Percentiles rank a stretch among this genome's conserved stretches.
These are phyloP conservation scores for Phytophthora fragariaefolia DNA, from an alignment of 352 stramenopile genomes.

Conservation along the genomic window DNA sequence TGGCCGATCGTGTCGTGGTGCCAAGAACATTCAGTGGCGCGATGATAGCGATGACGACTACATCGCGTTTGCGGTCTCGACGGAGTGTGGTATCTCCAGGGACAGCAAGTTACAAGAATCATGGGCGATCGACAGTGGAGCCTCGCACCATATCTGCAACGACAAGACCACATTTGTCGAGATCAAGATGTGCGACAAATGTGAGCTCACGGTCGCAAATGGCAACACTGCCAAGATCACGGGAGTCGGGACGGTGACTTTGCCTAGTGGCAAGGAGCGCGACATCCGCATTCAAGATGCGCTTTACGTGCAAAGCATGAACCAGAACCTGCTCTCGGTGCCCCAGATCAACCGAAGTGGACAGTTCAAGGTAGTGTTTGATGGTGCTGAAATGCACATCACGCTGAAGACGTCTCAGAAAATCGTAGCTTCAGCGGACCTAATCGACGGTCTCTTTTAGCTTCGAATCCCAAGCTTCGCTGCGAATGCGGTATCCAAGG, in stretches of 20 bases:
- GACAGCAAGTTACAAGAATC: background rate
- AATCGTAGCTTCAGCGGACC: conserved; percentile 21
- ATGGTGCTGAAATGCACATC: conserved; percentile 20
- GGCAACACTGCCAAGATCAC: background rate
- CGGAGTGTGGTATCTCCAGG: conserved; percentile 8
- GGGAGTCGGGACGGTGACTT: background rate
- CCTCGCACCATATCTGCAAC: background rate
- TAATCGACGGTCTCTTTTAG: conserved; percentile 29
- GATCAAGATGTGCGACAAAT: background rate
- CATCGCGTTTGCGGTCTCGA: conserved; percentile 23
- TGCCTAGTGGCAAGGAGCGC: background rate
- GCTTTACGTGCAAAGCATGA: conserved; percentile 20
- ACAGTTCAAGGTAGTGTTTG: conserved; percentile 28
- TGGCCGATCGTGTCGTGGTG: too few species aligned
- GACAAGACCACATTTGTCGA: background rate
- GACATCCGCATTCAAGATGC: conserved; percentile 17
- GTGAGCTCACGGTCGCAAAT: background rate
- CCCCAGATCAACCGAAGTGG: conserved; percentile 26
- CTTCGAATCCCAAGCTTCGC: conserved; percentile 5
- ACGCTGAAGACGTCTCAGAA: conserved; percentile 16
- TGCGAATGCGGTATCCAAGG: background rate
- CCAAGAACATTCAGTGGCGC: conserved; percentile 20
- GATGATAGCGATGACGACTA: conserved; percentile 1
- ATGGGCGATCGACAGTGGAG: background rate
- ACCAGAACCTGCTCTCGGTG: conserved; percentile 25